Evolutionary conservation across 1,284 basidiomycete genomes (phyloP).

Genomic region (Ustanciosporium gigantosporum): DNA sequence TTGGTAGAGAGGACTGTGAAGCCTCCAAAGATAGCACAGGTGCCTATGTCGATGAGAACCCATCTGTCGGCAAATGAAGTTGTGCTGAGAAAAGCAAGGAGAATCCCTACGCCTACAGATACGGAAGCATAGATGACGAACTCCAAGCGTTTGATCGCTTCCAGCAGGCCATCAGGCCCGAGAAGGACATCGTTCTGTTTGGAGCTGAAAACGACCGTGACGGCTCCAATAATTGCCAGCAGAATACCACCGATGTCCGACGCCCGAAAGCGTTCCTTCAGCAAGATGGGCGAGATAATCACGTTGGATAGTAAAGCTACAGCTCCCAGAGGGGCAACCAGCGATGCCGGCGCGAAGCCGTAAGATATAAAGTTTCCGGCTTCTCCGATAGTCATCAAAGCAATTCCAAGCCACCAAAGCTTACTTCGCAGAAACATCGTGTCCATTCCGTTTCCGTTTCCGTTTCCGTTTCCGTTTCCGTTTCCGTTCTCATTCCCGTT

Average conservation of each 20-base stretch:
- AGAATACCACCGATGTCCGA: conserved; percentile 78
- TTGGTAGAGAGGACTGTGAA: conserved; percentile 88
- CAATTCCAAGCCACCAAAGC: conserved; percentile 89
- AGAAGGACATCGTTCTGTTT: conserved; percentile 62
- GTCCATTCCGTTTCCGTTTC: conserved; percentile 18
- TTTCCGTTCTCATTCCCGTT: conserved; percentile 66
- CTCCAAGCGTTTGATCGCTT: conserved; percentile 41
- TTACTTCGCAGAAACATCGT: conserved; percentile 62
- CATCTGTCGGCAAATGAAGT: conserved; percentile 71
- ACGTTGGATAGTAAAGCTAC: conserved; percentile 86
- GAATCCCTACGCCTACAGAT: conserved; percentile 14
- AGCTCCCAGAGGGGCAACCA: conserved; percentile 93
- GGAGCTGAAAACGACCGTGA: conserved; percentile 76
- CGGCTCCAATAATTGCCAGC: conserved; percentile 55
- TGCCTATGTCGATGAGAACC: conserved; percentile 83
- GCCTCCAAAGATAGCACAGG: conserved; percentile 82
- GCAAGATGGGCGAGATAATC: conserved; percentile 84
- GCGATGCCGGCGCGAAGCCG: conserved; percentile 82
- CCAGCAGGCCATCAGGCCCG: conserved; percentile 39
- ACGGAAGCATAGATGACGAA: conserved; percentile 52
- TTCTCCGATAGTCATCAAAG: conserved; percentile 89
- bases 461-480: conserved; percentile 1
- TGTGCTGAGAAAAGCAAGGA: conserved; percentile 57
- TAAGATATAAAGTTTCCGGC: conserved; percentile 82
- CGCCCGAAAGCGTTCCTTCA: conserved; percentile 64